These are phyloP conservation scores for Fusarium burgessii DNA, from an alignment of 2,329 filamentous ascomycete species.

Conservation along the genomic window DNA sequence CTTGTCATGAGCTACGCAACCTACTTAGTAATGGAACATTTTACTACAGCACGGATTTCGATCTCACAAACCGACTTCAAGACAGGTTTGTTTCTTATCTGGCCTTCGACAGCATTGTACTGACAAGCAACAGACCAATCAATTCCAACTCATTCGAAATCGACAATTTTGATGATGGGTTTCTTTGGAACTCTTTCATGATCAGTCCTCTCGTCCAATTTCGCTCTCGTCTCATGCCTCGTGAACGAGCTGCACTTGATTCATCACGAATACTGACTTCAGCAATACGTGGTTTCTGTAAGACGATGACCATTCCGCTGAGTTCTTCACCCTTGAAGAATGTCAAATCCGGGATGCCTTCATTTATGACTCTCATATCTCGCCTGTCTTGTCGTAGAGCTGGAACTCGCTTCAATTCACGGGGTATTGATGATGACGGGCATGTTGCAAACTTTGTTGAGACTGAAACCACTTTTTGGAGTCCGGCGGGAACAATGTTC, in stretches of 20 bases:
- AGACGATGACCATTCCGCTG: constrained; percentile 86
- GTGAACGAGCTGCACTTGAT: constrained; percentile 85
- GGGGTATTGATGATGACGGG: constrained; percentile 96
- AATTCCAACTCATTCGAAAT: constrained; percentile 87
- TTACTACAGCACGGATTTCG: constrained; percentile 99
- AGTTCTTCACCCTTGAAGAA: constrained; percentile 77
- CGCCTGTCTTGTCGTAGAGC: constrained; percentile 90
- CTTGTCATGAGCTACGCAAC: constrained; percentile 91
- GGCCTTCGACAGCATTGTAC: neutral
- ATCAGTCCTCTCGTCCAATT: constrained; percentile 93
- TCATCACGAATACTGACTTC: constrained; percentile 88
- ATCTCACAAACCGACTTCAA: constrained; percentile 92
- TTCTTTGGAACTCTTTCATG: constrained; percentile 99
- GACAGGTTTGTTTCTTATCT: constrained; percentile 69
- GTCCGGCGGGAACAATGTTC: constrained; percentile 81
- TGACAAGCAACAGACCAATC: constrained; percentile 66
- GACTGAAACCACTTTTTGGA: constrained; percentile 93
- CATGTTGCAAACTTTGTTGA: constrained; percentile 99
- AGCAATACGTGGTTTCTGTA: constrained; percentile 92
- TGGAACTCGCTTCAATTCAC: constrained; percentile 95
- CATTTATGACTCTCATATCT: constrained; percentile 89
- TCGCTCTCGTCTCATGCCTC: constrained; percentile 79
- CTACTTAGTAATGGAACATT: constrained; percentile 93
- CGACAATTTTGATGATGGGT: constrained; percentile 91
- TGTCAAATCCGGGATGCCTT: constrained; percentile 77